Evolutionary conservation across 2,329 filamentous ascomycete genomes (phyloP), one percentile per base, ranked within the genome.

Genomic region (Colletotrichum zoysiae): DNA sequence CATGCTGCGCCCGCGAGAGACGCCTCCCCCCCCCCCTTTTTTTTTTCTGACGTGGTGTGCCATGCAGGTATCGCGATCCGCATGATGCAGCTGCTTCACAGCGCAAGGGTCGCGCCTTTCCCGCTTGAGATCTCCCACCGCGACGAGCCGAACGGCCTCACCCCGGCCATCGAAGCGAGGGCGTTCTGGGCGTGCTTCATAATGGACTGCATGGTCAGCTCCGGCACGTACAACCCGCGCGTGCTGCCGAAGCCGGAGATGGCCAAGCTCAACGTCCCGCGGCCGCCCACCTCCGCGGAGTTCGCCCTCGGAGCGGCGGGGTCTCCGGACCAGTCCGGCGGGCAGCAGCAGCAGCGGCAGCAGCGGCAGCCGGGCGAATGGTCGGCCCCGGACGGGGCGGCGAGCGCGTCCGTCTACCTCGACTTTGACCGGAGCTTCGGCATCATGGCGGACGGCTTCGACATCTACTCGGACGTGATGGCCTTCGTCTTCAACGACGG

Each of bases 181-280:
- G 84, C 83, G 0, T 84, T 83, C 55, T 85, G 84, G 84, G 80
- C 80, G 0, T 85, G 84, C 71, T 84, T 84, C 65, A 80, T 86
- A 40, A 81, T 85, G 78, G 83, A 85, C 68, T 81, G 83, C 12
- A 81, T 84, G 62, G 79, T 85, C 48, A 82, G 82, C 48, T 84
- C 82, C 1, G 83, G 82, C 0, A 83, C 80, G 0, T 82, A 82
- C 33, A 81, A 81, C 9, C 80, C 81, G 0, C 80, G 79, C 5
- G 81, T 82, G 77, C 76, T 83, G 0, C 78, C 79, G 5, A 78
- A 82, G 73, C 74, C 76, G 0, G 78, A 81, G 14, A 81, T 82
- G 79, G 68, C 75, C 0, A 81, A 81, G 53, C 75, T 74, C 79
- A 82, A 0, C 76, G 79, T 59, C 42, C 74, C 65, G 5, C 74